Base-by-base conservation (phyloP, 805 yeast species). In the Limtongia smithiae region DNA sequence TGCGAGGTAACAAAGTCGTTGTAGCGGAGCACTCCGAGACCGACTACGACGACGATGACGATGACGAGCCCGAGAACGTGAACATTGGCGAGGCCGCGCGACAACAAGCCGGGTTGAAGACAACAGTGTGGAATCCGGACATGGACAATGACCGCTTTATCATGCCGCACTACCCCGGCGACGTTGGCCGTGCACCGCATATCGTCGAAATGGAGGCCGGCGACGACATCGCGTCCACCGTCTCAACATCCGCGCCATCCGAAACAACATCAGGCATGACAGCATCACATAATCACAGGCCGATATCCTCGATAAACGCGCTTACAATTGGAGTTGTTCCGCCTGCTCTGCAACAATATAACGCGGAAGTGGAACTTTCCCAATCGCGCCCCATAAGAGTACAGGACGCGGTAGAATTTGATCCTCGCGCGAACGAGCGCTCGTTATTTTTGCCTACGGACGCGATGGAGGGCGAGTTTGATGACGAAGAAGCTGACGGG, bases 1-100 rank as follows among this genome's bases (percentile, higher is more conserved):
- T 93, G 20, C 73, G 77, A 35, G 83, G 90, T 51, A 95, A 96
- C 7, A 86, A 86, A 62, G 95, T 86, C 2, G 72, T 74, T 8
- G 71, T 84, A 71, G 75, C 73, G 17, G 88, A 72, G 63, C 60
- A 65, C 36, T 60, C 60, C 9, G 55, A 52, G 8, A 59, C 57
- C 4, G 57, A 56, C 2, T 60, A 61, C 20, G 62, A 63, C 3
- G 61, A 63, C 4, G 71, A 66, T 17, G 71, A 67, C 33, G 59
- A 50, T 4, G 33, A 28, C n/a, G 18, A 7, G 6, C 69, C 67
- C 30, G 58, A 51, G 4, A n/a, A 20, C 7, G 17, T 28, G 22
- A 31, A 36, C 15, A 12, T 31, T 25, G 35, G 28, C 8, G 21
- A 30, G 14, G 41, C 45, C 17, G 33, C 36, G 18, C 30, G 32